phyloP scores from a whole-genome alignment of 768 basidiomycete genomes.

The Tricholoma flavovirens region DNA sequence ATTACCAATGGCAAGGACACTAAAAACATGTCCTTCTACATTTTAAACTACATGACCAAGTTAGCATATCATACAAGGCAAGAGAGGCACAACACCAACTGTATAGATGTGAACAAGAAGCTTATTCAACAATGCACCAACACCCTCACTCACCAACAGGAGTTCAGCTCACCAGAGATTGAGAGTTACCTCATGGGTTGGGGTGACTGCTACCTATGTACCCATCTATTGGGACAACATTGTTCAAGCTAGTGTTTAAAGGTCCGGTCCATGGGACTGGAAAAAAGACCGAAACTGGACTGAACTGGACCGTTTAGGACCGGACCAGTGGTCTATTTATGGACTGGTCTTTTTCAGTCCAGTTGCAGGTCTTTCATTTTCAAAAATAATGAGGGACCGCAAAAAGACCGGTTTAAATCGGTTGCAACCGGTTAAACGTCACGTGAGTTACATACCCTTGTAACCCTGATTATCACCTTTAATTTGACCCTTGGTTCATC shows the following conservation, averaged over 20 bases:
- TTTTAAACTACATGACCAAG: constrained; percentile 21
- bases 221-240: constrained; percentile 27
- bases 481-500: no score
- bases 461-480: no score
- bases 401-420: no score
- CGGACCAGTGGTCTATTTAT: no score
- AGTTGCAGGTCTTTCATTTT: no score
- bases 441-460: no score
- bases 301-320: no score
- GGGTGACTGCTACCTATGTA: constrained; percentile 30
- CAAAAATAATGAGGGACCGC: no score
- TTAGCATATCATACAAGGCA: constrained; percentile 21
- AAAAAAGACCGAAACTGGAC: no score
- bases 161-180: constrained; percentile 33
- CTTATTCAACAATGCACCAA: constrained; percentile 30
- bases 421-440: no score
- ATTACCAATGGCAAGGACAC: neutral
- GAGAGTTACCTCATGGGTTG: constrained; percentile 38
- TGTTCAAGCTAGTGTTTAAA: constrained; percentile 1
- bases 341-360: no score
- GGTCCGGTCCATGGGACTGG: no score
- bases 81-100: constrained; percentile 5
- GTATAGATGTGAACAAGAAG: constrained; percentile 17
- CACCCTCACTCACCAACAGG: constrained; percentile 26
- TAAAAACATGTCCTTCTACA: neutral